Evolutionary conservation across 768 basidiomycete species (phyloP), one percentile per base, ranked within the genome.

Genomic region (Leccinum disarticulatum): DNA sequence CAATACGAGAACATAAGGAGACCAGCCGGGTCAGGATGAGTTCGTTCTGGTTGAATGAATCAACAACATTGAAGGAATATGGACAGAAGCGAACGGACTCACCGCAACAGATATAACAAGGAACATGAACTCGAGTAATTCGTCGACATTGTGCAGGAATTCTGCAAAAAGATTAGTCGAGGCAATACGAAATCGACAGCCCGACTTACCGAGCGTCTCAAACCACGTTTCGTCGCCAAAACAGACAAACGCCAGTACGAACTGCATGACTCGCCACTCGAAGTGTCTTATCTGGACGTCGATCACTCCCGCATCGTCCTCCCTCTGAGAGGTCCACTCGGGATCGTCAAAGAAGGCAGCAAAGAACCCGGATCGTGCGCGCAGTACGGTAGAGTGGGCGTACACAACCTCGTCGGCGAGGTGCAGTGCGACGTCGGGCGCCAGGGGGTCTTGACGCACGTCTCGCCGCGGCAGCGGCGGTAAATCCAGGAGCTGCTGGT

Each of bases 51-150:
- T 53, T 9, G 14, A 54, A 33, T 19, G 14, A 38, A n/a, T 55
- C 3, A 59, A 17, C 5, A 30, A 33, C 15, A 25, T 4, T 31
- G 28, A 27, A 15, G 33, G 25, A 3, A 36, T 22, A 1, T 4
- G 6, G 9, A 3, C 0, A 10, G 43, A 7, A 49, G 14, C 5
- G 3, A 52, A 56, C 2, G 28, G 30, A 77, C 83, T 71, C 70
- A 95, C 93, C 36, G 95, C 93, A 17, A 85, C 88, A 36, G 87
- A 87, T 73, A 97, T 83, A 15, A 98, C 87, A 22, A 88, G 85
- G 61, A 97, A 93, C 75, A 94, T 83, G 64, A 95, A 92, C 61
- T 93, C 89, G 58, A 98, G 72, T 31, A 93, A 77, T 36, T 90
- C 86, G 57, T 98, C 93, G 6, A 86, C 75, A 2, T 82, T 83